Base-by-base conservation (phyloP, 305 asterid genomes). In the Andrographis paniculata region DNA sequence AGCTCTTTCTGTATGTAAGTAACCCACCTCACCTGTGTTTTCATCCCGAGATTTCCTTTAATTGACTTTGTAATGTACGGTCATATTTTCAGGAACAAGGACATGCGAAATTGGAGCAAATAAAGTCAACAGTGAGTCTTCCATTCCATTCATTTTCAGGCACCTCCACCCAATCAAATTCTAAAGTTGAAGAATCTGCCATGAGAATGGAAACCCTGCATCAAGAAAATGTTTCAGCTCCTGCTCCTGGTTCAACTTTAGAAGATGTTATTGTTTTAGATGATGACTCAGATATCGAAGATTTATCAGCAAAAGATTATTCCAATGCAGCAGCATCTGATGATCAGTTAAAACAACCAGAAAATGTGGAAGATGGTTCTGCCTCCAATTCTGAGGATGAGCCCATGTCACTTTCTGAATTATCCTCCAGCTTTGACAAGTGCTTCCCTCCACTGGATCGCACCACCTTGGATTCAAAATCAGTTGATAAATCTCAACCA, bases 401-500 rank as follows among this genome's bases (percentile, higher is more conserved):
- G 69, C 63, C 75, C 42, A 58, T 60, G 74, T 72, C 96, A 13
- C 65, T 91, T 2, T 66, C 87, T 40, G 82, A 82, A 53, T 75
- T 85, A 9, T 80, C 95, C 47, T 74, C 93, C 57, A 78, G 87
- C 81, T 89, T 89, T 67, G 68, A 77, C 59, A 65, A 82, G 71
- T 79, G 86, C 69, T 76, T 78, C 21, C 74, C 82, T 19, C 63
- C 87, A 12, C 50, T 54, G 1, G 70, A 70, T 49, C 48, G 56
- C 36, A 60, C 48, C 24, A 52, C 12, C 30, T n/a, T n/a, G n/a
- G 58, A 62, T 44, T 35, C 60, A 9, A 67, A 73, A 49, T 45
- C 1, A 17, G 61, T 16, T 1, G 66, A 68, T 38, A 67, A 62
- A 50, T 60, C 75, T 60, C 76, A 60, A 53, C 66, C 52, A 17